phyloP scores from a whole-genome alignment of 257 asterid genomes.

The Nicotiana attenuata region DNA sequence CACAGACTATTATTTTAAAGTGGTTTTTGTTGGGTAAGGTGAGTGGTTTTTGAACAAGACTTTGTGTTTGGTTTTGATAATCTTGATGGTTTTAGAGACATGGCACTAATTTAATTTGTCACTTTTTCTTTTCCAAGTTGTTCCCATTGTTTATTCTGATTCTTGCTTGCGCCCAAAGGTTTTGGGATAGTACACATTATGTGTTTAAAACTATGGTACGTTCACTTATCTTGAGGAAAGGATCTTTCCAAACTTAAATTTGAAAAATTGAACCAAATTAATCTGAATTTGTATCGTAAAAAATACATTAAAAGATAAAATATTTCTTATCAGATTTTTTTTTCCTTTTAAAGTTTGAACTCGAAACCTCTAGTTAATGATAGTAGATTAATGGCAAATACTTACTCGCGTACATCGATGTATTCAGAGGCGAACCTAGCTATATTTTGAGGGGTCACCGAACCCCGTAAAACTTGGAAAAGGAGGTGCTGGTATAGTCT shows the following conservation, averaged over 20 bases:
- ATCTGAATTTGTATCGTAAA: too few species aligned
- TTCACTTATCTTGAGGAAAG: not conserved
- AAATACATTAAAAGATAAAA: too few species aligned
- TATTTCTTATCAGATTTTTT: too few species aligned
- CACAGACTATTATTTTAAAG: not conserved
- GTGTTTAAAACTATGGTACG: not conserved
- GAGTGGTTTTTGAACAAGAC: not conserved
- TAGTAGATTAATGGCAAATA: too few species aligned
- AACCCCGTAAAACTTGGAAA: slow-evolving; percentile 42
- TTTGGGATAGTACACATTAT: not conserved
- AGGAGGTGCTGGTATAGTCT: slow-evolving; percentile 96
- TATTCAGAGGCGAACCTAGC: too few species aligned
- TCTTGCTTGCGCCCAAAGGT: slow-evolving; percentile 5
- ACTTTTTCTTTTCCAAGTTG: not conserved
- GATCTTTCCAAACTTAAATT: not conserved
- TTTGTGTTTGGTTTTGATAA: not conserved
- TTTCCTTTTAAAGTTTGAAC: too few species aligned
- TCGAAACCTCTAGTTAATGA: too few species aligned
- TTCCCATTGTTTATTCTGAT: slow-evolving; percentile 4
- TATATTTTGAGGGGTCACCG: too few species aligned
- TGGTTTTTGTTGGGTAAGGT: not conserved
- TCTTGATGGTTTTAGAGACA: not conserved
- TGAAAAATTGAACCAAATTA: not conserved
- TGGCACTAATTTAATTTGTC: not conserved
- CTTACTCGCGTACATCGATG: too few species aligned